Evolutionary conservation across 2,329 filamentous ascomycete species (phyloP), one percentile per base, ranked within the genome.

Genomic region (Aspergillus viridinutans): DNA sequence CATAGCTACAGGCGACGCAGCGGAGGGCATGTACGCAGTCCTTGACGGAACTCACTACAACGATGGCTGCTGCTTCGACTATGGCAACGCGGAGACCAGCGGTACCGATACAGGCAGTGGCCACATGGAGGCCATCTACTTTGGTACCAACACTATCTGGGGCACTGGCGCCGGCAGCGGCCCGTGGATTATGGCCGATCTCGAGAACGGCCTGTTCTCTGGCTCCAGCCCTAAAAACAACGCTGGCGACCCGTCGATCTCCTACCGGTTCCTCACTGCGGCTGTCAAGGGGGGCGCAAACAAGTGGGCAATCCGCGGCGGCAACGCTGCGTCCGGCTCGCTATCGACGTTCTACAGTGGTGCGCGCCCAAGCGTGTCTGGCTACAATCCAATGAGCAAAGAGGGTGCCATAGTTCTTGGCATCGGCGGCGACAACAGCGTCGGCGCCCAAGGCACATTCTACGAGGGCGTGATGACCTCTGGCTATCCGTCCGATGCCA

Each of bases 61-160:
- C 52, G 55, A 62, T 17, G 64, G 12, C 23, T 73, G 70, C 61
- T 73, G 78, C 66, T 83, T 83, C 61, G 81, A 84, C 69, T 84
- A 84, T 51, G 82, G 82, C 49, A 84, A 84, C 50, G 82, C 81
- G 49, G 83, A 85, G 72, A 78, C 74, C 2, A 83, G 62, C 68
- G 80, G 67, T 57, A 59, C 2, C 1, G 82, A 85, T 57, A 81
- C 83, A 0, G 86, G 85, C 2, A 80, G 82, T 53, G 85, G 83
- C 17, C 85, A 87, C 64, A 89, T 89, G 85, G 86, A 89, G 67
- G 83, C 85, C 54, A 83, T 88, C 57, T 88, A 88, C 77, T 88
- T 79, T 63, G 85, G 86, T 1, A 73, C 75, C 67, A 80, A 66
- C 68, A 83, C 76, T 0, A 57, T 58, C 61, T 86, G 83, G 82